Evolutionary conservation across 768 basidiomycete species (phyloP).

Genomic region (Pilatotrama ljubarskyi): DNA sequence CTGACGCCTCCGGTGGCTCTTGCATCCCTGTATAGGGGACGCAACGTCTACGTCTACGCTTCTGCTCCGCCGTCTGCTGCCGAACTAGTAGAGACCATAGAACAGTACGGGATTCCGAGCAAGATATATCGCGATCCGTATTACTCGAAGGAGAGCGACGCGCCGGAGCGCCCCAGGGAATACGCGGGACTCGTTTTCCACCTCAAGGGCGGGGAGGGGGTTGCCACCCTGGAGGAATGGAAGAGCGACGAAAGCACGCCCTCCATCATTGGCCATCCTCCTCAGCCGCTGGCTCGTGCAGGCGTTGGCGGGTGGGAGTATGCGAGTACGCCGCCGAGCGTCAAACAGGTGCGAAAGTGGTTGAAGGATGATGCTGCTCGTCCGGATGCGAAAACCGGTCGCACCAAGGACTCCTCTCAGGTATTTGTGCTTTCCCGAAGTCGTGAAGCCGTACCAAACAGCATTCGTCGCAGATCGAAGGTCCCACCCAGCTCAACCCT

Average conservation of each 20-base stretch:
- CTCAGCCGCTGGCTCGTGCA: slow-evolving; percentile 22
- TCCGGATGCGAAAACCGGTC: slow-evolving; percentile 4
- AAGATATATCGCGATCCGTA: slow-evolving; percentile 77
- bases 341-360: slow-evolving; percentile 56
- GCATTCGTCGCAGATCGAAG: slow-evolving; percentile 52
- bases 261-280: not conserved
- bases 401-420: slow-evolving; percentile 48
- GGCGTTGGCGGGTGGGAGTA: slow-evolving; percentile 79
- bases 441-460: not conserved
- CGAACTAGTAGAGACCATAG: slow-evolving; percentile 46
- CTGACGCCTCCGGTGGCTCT: not conserved
- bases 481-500: slow-evolving; percentile 72
- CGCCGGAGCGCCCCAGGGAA: slow-evolving; percentile 66
- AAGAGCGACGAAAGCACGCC: not conserved
- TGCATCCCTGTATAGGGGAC: slow-evolving; percentile 25
- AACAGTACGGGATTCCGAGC: slow-evolving; percentile 48
- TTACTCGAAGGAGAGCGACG: slow-evolving; percentile 74
- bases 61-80: slow-evolving; percentile 50
- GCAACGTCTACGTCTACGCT: slow-evolving; percentile 46
- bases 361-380: slow-evolving; percentile 37
- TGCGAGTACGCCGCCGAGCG: slow-evolving; percentile 65
- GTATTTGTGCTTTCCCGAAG: slow-evolving; percentile 32
- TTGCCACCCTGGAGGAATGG: slow-evolving; percentile 66
- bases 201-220: slow-evolving; percentile 63
- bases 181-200: slow-evolving; percentile 79